Conservation (phyloP, 2,329 filamentous ascomycete species). For the Aspergillus novofumigatus region DNA sequence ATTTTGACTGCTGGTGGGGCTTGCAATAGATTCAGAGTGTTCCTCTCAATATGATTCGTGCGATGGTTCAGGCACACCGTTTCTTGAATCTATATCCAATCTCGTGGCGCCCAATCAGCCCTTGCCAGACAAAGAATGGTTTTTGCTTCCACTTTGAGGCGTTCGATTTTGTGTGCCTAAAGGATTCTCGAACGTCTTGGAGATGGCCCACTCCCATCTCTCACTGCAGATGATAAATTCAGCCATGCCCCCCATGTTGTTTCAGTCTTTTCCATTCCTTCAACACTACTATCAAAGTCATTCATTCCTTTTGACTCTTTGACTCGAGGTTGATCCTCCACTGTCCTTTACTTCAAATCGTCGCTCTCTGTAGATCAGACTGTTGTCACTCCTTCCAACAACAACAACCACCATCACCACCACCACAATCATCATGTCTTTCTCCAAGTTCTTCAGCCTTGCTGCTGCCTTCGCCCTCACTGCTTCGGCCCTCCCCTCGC, state of each 20-base stretch:
- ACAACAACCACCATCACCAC: too few relatives aligned
- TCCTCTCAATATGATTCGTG: background rate
- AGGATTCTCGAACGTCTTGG: background rate
- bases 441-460: conserved; percentile 10
- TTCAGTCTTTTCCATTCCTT: background rate
- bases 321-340: background rate
- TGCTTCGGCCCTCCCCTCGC: conserved; percentile 6
- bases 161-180: background rate
- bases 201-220: background rate
- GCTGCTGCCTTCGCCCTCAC: conserved; percentile 7
- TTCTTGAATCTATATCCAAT: background rate
- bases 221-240: background rate
- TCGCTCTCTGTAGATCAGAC: background rate
- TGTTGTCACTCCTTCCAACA: background rate
- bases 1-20: background rate
- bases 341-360: background rate
- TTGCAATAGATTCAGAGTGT: background rate
- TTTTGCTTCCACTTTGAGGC: background rate
- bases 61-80: background rate
- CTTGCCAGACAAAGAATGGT: background rate
- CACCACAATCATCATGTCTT: conserved; percentile 1
- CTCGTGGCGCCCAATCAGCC: background rate
- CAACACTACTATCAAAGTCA: background rate
- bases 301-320: background rate
- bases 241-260: background rate